Percentiles rank a stretch among this genome's conserved stretches.
phyloP scores from a whole-genome alignment of 345 rosid genomes.

The Cardamine occulta region DNA sequence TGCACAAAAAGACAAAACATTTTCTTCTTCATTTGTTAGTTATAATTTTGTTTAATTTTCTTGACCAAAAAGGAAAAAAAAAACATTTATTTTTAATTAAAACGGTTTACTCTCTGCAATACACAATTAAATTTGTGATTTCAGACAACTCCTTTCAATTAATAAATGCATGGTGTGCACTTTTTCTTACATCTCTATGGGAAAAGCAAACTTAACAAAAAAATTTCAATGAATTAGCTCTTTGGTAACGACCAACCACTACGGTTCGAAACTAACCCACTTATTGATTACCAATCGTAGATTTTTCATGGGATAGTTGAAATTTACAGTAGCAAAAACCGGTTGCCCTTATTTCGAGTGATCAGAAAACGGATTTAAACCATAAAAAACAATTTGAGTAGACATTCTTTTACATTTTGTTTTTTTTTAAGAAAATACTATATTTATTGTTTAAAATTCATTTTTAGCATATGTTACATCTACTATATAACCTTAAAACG shows the following conservation, averaged over 20 bases:
- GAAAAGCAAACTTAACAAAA: constrained; percentile 8
- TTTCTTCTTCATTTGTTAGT: constrained; percentile 1
- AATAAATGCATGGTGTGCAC: constrained; percentile 36
- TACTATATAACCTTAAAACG: no score
- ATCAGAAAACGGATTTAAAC: no score
- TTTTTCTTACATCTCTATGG: constrained; percentile 2
- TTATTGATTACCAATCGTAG: not conserved
- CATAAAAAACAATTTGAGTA: not conserved
- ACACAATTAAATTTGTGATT: constrained; percentile 10
- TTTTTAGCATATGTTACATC: no score
- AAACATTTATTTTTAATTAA: not conserved
- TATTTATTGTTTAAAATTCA: no score
- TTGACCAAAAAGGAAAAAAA: not conserved
- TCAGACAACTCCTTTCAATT: constrained; percentile 27
- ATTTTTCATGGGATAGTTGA: not conserved
- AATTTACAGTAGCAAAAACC: not conserved
- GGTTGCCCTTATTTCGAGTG: no score
- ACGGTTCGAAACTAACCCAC: constrained; percentile 3
- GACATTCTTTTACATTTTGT: not conserved
- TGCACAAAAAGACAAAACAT: constrained; percentile 5
- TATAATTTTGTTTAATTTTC: not conserved
- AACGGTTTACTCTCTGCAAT: not conserved
- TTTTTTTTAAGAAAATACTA: no score
- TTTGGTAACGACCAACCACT: constrained; percentile 36
- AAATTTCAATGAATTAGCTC: constrained; percentile 28